Conservation (phyloP, 208 protist genomes). For the Angomonas desouzai region DNA sequence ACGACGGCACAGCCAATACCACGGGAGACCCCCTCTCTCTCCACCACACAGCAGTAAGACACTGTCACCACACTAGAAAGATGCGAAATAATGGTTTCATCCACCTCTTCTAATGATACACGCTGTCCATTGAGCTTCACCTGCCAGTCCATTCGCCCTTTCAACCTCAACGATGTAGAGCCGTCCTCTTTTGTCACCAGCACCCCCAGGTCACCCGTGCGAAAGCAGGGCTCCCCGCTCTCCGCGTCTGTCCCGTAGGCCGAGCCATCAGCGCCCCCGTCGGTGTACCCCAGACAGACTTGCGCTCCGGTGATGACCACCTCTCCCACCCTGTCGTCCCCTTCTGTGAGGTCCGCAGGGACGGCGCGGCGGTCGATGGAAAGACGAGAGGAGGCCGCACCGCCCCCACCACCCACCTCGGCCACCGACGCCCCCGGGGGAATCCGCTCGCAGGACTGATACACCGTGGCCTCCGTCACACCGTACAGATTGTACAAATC, state of each 20-base stretch:
- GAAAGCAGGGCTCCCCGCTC: slow-evolving; percentile 24
- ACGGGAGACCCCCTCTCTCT: neutral
- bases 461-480: slow-evolving; percentile 63
- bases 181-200: neutral
- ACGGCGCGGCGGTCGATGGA: slow-evolving; percentile 12
- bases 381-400: slow-evolving; percentile 19
- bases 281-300: slow-evolving; percentile 46
- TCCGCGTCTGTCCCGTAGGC: slow-evolving; percentile 15
- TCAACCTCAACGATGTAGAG: slow-evolving; percentile 18
- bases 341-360: neutral
- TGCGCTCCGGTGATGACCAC: slow-evolving; percentile 43
- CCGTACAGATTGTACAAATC: slow-evolving; percentile 63
- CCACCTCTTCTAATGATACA: slow-evolving; percentile 52
- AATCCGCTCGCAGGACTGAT: slow-evolving; percentile 35
- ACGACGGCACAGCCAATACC: slow-evolving; percentile 22
- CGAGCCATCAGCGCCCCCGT: neutral
- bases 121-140: slow-evolving; percentile 62
- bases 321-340: slow-evolving; percentile 22
- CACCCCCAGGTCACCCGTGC: slow-evolving; percentile 42
- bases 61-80: slow-evolving; percentile 9
- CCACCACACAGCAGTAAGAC: slow-evolving; percentile 27
- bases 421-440: slow-evolving; percentile 16
- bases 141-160: slow-evolving; percentile 45
- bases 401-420: slow-evolving; percentile 29
- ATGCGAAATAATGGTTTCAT: slow-evolving; percentile 21